Percentiles rank a stretch among this genome's conserved stretches.
These are phyloP conservation scores for Trichoderma pleuroti DNA, from an alignment of 2,329 filamentous ascomycete species.

Conservation along the genomic window DNA sequence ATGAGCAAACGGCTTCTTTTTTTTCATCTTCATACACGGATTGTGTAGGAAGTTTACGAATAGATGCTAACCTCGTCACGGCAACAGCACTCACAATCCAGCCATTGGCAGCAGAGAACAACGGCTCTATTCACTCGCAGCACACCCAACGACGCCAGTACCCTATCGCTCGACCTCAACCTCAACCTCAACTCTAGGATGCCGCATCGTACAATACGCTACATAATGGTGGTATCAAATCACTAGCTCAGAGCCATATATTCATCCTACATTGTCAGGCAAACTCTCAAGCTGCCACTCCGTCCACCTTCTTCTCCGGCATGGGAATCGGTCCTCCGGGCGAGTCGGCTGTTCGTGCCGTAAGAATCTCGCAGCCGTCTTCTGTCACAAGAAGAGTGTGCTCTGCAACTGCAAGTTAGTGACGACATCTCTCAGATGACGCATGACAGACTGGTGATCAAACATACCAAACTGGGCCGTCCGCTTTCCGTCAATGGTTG, in stretches of 20 bases:
- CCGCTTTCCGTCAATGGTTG: conserved; percentile 80
- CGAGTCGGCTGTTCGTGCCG: conserved; percentile 67
- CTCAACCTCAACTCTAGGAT: background rate
- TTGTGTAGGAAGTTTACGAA: background rate
- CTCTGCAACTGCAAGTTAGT: conserved; percentile 47
- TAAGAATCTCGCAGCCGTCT: conserved; percentile 76
- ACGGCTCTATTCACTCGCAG: conserved; percentile 5
- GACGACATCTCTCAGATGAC: background rate
- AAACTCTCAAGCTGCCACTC: background rate
- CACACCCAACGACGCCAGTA: background rate
- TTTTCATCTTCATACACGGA: background rate
- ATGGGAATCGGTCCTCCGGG: conserved; percentile 70
- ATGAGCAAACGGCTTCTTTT: background rate
- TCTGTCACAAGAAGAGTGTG: conserved; percentile 82
- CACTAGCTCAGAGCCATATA: background rate
- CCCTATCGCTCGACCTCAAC: background rate
- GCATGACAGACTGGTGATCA: background rate
- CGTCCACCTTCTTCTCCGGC: conserved; percentile 35
- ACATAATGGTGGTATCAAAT: conserved; percentile 9
- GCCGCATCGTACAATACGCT: conserved; percentile 9
- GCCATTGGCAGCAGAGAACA: background rate
- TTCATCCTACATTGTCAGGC: background rate
- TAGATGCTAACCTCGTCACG: background rate
- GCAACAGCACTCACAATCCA: background rate
- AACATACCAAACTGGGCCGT: conserved; percentile 87